phyloP scores from a whole-genome alignment of 805 yeast species.

The Kluyveromyces nonfermentans region DNA sequence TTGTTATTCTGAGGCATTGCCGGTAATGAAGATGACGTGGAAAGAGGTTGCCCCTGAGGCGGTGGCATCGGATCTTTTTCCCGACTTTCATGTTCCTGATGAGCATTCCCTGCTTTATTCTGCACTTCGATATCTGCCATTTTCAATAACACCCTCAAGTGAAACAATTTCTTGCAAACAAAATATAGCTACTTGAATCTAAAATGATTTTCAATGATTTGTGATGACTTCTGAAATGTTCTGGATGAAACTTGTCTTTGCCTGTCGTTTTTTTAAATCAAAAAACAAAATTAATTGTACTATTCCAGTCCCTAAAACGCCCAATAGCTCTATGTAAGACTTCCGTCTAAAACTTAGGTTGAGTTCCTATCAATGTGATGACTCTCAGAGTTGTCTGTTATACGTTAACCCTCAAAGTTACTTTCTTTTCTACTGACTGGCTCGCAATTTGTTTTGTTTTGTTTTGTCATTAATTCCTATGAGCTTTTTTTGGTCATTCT shows the following conservation, averaged over 20 bases:
- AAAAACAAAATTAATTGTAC: neutral
- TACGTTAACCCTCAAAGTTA: neutral
- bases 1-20: neutral
- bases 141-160: neutral
- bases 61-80: conserved; percentile 8
- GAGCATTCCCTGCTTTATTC: neutral
- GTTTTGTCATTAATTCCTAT: neutral
- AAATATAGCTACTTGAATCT: neutral
- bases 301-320: neutral
- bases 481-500: neutral
- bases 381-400: neutral
- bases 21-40: neutral
- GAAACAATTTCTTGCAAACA: neutral
- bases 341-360: neutral
- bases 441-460: neutral
- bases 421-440: neutral
- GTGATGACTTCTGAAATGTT: neutral
- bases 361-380: neutral
- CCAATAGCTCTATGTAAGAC: neutral
- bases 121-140: neutral
- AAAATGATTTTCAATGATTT: neutral
- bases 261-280: neutral
- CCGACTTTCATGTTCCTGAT: neutral
- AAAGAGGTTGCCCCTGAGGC: conserved; percentile 6
- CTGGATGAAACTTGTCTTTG: neutral